These are phyloP conservation scores for Metschnikowia peoriensis DNA, from an alignment of 805 yeast species.

Conservation along the genomic window DNA sequence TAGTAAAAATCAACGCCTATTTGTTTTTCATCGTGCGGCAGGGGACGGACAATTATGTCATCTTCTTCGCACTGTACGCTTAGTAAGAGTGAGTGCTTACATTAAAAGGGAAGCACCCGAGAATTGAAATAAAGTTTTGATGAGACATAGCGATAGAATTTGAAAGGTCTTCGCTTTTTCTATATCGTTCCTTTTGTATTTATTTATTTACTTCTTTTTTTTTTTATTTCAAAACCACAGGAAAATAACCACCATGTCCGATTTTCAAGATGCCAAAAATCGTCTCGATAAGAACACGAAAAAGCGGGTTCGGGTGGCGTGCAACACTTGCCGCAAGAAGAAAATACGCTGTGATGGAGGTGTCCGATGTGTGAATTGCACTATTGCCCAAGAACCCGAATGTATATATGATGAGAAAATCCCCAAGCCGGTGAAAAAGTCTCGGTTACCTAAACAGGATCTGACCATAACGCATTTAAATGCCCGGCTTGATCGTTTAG, in stretches of 20 bases:
- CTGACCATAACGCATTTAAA: background rate
- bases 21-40: too few species aligned
- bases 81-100: too few species aligned
- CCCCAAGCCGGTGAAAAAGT: constrained; percentile 5
- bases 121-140: too few species aligned
- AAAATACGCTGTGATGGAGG: constrained; percentile 18
- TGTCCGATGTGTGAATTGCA: constrained; percentile 14
- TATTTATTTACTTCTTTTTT: too few species aligned
- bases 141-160: too few species aligned
- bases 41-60: too few species aligned
- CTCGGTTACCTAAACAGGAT: constrained; percentile 2
- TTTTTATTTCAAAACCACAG: background rate
- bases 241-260: background rate
- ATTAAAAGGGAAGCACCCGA: too few species aligned
- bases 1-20: too few species aligned
- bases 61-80: too few species aligned
- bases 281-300: background rate
- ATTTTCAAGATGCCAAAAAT: background rate
- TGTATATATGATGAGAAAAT: constrained; percentile 15
- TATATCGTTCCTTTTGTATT: too few species aligned
- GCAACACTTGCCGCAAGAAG: constrained; percentile 17
- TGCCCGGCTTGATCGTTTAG: constrained; percentile 7
- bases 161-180: too few species aligned
- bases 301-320: constrained; percentile 16
- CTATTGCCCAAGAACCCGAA: constrained; percentile 5